Percentiles rank a stretch among this genome's conserved stretches.
These are phyloP conservation scores for Mycosphaerella arachidis DNA, from an alignment of 2,329 filamentous ascomycete genomes.

Conservation along the genomic window DNA sequence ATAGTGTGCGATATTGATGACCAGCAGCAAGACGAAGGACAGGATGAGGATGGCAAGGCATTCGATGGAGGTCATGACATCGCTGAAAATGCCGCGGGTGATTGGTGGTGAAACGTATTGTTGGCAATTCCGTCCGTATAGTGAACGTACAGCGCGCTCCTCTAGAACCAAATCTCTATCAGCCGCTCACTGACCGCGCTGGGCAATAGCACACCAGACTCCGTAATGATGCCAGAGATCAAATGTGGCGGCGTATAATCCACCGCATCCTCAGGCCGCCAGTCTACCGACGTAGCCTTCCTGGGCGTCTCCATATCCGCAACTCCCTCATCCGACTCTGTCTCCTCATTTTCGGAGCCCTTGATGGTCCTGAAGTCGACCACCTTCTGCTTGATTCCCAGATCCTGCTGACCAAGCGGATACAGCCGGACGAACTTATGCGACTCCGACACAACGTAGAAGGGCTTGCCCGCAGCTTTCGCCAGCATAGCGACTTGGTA, in stretches of 20 bases:
- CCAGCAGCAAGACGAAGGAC: too few relatives aligned
- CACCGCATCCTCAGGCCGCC: constrained; percentile 49
- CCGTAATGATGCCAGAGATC: constrained; percentile 70
- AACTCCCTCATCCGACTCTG: constrained; percentile 23
- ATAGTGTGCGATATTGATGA: neutral
- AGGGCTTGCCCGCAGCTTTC: constrained; percentile 65
- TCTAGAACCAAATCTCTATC: constrained; percentile 56
- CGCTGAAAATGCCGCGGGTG: too few relatives aligned
- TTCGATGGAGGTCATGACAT: too few relatives aligned
- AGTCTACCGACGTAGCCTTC: constrained; percentile 13
- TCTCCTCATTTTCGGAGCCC: constrained; percentile 60
- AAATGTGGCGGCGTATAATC: constrained; percentile 63
- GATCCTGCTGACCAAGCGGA: constrained; percentile 73
- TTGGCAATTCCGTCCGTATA: neutral
- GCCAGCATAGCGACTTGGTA: constrained; percentile 84
- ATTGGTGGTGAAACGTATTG: too few relatives aligned
- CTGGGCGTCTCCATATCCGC: constrained; percentile 29
- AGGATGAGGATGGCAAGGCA: too few relatives aligned
- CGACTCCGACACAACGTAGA: constrained; percentile 90
- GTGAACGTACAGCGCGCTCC: neutral
- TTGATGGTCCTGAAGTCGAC: constrained; percentile 70
- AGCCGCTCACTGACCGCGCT: constrained; percentile 67
- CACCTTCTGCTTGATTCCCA: constrained; percentile 74
- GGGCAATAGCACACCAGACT: constrained; percentile 67
- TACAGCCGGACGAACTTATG: constrained; percentile 94